Evolutionary conservation across 805 yeast species (phyloP).

Genomic region (Hanseniaspora mollemarum): DNA sequence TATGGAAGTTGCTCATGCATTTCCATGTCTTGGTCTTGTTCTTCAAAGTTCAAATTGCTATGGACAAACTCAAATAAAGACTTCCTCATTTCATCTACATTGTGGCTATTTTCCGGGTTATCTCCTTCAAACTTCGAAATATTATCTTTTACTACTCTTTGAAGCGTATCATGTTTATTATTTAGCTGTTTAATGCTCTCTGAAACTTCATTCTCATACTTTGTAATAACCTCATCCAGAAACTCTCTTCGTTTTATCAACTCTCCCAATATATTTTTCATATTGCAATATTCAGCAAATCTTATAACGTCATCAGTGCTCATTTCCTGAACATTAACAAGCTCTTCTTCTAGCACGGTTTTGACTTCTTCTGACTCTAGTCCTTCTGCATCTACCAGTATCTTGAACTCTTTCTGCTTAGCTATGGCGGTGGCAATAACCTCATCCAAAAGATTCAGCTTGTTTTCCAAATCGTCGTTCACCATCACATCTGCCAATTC

Average conservation of each 20-base stretch:
- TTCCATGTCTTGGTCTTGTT: background rate
- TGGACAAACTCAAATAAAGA: conserved; percentile 4
- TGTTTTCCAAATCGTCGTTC: background rate
- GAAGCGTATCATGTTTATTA: conserved; percentile 23
- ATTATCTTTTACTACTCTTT: conserved; percentile 9
- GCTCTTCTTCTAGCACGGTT: conserved; percentile 1
- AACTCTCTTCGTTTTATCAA: conserved; percentile 22
- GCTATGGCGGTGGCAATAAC: conserved; percentile 3
- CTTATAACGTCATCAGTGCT: background rate
- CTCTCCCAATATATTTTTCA: conserved; percentile 18
- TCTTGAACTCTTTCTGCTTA: conserved; percentile 2
- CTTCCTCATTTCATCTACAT: conserved; percentile 2
- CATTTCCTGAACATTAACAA: conserved; percentile 1
- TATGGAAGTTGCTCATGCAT: too few species aligned
- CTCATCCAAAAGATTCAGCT: conserved; percentile 7
- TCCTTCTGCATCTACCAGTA: background rate
- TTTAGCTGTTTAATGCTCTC: conserved; percentile 21
- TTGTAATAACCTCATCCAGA: conserved; percentile 21
- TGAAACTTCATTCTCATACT: conserved; percentile 22
- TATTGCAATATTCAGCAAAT: background rate
- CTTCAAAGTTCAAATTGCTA: conserved; percentile 6
- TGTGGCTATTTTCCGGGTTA: background rate
- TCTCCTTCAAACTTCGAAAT: background rate
- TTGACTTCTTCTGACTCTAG: conserved; percentile 1
- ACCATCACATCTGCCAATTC: conserved; percentile 1